A percentile compares a stretch with the other conserved stretches of the same genome.
Evolutionary conservation across 2,329 filamentous ascomycete species (phyloP).

Genomic region (Aspergillus neoniger): DNA sequence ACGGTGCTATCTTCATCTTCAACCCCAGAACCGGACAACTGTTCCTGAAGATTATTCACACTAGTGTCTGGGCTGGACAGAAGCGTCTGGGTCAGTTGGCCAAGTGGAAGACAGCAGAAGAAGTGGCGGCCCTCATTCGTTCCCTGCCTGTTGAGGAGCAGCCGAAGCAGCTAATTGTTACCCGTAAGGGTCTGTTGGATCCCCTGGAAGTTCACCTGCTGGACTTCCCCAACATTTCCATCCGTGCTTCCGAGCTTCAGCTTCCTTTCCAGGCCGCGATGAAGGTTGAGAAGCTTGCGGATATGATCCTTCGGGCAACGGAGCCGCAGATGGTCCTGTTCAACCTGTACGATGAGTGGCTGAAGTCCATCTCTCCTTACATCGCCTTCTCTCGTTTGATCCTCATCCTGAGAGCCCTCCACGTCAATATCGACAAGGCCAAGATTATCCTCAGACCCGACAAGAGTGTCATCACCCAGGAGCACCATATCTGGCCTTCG

Average conservation of each 20-base stretch:
- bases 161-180: slow-evolving; percentile 97
- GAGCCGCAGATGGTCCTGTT: slow-evolving; percentile 99
- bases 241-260: slow-evolving; percentile 93
- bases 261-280: slow-evolving; percentile 98
- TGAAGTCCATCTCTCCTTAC: slow-evolving; percentile 97
- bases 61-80: slow-evolving; percentile 97
- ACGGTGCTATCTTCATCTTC: slow-evolving; percentile 99
- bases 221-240: slow-evolving; percentile 98
- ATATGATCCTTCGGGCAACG: slow-evolving; percentile 97
- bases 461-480: slow-evolving; percentile 96
- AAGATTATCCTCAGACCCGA: slow-evolving; percentile 93
- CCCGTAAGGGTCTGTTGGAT: slow-evolving; percentile 93
- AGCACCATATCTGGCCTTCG: slow-evolving; percentile 98
- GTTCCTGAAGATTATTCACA: slow-evolving; percentile 99
- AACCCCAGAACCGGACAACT: slow-evolving; percentile 97
- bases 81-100: slow-evolving; percentile 97
- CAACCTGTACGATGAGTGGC: slow-evolving; percentile 98
- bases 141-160: slow-evolving; percentile 97
- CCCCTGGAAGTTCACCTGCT: slow-evolving; percentile 95
- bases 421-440: slow-evolving; percentile 98
- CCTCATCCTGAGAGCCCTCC: slow-evolving; percentile 87
- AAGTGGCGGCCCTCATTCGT: slow-evolving; percentile 95
- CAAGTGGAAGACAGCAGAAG: slow-evolving; percentile 99
- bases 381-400: slow-evolving; percentile 96
- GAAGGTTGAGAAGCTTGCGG: slow-evolving; percentile 98